Percentiles rank a stretch among this genome's conserved stretches.
Conservation (phyloP, 2,329 filamentous ascomycete species). For the Cladobotryum protrusum region DNA sequence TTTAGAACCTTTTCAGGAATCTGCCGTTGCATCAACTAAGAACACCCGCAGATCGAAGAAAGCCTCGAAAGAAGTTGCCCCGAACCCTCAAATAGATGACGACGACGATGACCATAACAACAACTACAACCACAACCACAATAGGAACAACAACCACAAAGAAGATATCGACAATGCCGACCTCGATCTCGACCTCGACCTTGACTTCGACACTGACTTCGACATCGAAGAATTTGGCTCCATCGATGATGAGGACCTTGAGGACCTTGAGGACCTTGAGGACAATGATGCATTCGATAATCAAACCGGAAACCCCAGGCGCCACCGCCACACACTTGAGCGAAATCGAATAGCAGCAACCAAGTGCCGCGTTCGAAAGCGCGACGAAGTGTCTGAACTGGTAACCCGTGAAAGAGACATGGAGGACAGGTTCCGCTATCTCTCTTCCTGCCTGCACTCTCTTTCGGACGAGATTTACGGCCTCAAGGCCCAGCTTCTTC, state of each 20-base stretch:
- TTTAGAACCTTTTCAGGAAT: too few relatives aligned
- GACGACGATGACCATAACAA: too few relatives aligned
- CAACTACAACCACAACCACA: too few relatives aligned
- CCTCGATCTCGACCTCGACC: too few relatives aligned
- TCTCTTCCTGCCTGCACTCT: slow-evolving; percentile 21
- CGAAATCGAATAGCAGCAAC: slow-evolving; percentile 28
- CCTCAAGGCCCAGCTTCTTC: slow-evolving; percentile 25
- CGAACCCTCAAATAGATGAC: too few relatives aligned
- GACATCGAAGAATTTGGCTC: not conserved
- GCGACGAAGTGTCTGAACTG: slow-evolving; percentile 25
- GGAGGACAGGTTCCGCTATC: slow-evolving; percentile 25
- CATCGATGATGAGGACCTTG: not conserved
- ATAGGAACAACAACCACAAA: too few relatives aligned
- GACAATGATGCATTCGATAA: slow-evolving; percentile 15
- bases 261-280: slow-evolving; percentile 12
- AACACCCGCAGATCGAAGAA: too few relatives aligned
- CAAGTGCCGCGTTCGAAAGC: slow-evolving; percentile 26
- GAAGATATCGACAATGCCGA: too few relatives aligned
- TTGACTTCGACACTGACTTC: not conserved
- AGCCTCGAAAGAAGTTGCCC: too few relatives aligned
- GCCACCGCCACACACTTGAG: slow-evolving; percentile 23
- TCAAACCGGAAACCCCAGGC: not conserved
- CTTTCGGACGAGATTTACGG: slow-evolving; percentile 24
- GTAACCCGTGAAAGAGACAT: slow-evolving; percentile 22
- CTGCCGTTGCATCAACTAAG: too few relatives aligned